These are phyloP conservation scores for Aspergillus sp. DNA, from an alignment of 2,329 filamentous ascomycete species.

Conservation along the genomic window DNA sequence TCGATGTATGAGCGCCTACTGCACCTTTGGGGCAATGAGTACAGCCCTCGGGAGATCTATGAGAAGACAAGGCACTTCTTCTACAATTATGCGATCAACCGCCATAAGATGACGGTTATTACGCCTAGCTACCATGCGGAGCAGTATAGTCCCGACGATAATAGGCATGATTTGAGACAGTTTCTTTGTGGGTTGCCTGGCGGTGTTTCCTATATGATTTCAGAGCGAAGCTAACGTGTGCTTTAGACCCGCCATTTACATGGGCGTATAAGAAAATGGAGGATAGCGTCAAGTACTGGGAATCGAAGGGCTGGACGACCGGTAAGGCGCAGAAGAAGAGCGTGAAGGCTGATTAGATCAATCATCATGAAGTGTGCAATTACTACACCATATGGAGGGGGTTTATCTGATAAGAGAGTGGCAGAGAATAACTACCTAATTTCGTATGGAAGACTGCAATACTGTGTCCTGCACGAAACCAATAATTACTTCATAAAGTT, in stretches of 20 bases:
- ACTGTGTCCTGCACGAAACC: neutral
- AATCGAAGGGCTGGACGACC: constrained; percentile 36
- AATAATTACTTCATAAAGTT: neutral
- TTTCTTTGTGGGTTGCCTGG: constrained; percentile 48
- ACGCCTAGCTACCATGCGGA: constrained; percentile 58
- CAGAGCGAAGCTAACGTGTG: neutral
- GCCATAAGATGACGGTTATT: constrained; percentile 64
- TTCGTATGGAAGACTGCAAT: neutral
- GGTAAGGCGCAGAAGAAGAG: constrained; percentile 37
- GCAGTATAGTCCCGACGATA: constrained; percentile 57
- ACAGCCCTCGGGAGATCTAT: constrained; percentile 45
- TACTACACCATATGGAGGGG: too few relatives aligned
- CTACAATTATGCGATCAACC: constrained; percentile 59
- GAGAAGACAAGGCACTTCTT: constrained; percentile 49
- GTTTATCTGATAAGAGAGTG: neutral
- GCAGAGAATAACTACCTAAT: neutral
- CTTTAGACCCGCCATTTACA: constrained; percentile 38
- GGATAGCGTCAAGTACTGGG: constrained; percentile 45
- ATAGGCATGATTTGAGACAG: constrained; percentile 58
- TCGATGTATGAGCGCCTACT: constrained; percentile 55
- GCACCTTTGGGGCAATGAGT: constrained; percentile 48
- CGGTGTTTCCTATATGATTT: neutral
- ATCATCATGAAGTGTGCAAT: neutral
- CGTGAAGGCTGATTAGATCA: constrained; percentile 32
- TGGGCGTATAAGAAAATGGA: constrained; percentile 53